Evolutionary conservation across 116 monocot genomes (phyloP), one percentile per base, ranked within the genome.

Genomic region (Posidonia oceanica): DNA sequence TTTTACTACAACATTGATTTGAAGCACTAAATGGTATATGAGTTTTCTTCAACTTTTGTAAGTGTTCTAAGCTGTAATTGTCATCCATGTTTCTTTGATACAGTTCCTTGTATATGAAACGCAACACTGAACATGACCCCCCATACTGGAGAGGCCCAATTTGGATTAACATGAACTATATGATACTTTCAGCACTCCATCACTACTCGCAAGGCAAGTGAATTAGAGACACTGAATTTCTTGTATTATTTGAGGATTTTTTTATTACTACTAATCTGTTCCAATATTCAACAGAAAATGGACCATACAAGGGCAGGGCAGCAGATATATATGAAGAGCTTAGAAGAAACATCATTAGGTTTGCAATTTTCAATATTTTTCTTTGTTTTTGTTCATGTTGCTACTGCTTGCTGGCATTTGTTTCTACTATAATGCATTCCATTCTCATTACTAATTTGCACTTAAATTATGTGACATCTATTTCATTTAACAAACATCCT

Each of bases 121-220:
- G 78, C 61, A 98, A 98, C 70, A 93, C 98, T 5, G 90, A 98
- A 74, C 98, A 98, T 77, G 98, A 98, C 57, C 80, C 90, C 16
- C 98, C 98, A 18, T 98, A 98, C 68, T 98, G 98, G 98, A 85
- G 98, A 76, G 98, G 98, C n/a, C 81, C 92, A 36, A 84, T 98
- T 70, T 98, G 98, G 98, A 98, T 98, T 70, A 98, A 98, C 69
- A 87, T 98, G 84, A 98, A 98, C 51, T 98, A 93, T 78, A 75
- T 98, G 90, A 86, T 90, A 80, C 89, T 98, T 69, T 85, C 98
- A 61, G 86, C 87, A 37, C 98, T 98, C 20, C 74, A 79, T 44
- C 89, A 90, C 60, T 98, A 98, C 55, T 89, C 98, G 1, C 79
- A 81, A 84, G 86, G 98, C 83, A 80, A 59, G 20, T 65, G 67